Base-by-base conservation (phyloP, 2,329 filamentous ascomycete genomes). In the Curvularia sp. region DNA sequence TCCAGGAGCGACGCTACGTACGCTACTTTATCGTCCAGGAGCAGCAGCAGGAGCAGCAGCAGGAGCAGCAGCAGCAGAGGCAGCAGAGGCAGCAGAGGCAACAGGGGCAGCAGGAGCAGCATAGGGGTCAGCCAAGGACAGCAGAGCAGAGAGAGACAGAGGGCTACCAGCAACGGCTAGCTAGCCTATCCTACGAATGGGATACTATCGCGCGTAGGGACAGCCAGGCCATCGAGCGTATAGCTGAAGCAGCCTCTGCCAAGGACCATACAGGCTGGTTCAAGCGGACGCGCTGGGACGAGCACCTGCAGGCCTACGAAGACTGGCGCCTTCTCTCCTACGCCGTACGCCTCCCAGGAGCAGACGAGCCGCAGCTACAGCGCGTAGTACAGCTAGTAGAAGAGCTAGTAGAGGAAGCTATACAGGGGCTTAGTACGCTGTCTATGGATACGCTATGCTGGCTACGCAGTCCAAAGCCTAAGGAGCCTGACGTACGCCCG, bases 21-120 rank as follows among this genome's bases (percentile, higher is more conserved):
- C n/a, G n/a, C n/a, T n/a, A n/a, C n/a, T n/a, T n/a, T n/a, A n/a
- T 41, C 27, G 48, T 39, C 15, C 49, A 28, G 78, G 32, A 28
- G 27, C 27, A 36, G 32, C 32, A 36, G 32, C 32, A 3, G 13
- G 32, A 36, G 32, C 32, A 36, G 32, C 32, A 36, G 32, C 7
- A 5, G 13, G 12, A 10, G 5, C 32, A 36, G 32, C 32, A 10
- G n/a, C n/a, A n/a, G n/a, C n/a, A n/a, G n/a, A n/a, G n/a, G n/a
- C n/a, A n/a, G n/a, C n/a, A n/a, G 32, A 5, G 13, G 32, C 32
- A 10, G 32, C 32, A 36, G 32, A n/a, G n/a, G n/a, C n/a, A n/a
- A n/a, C n/a, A n/a, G n/a, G 5, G 3, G 32, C 32, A 36, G 32
- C 8, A 15, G 32, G 32, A 36, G 32, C 9, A 10, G n/a, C n/a